phyloP scores from a whole-genome alignment of 305 asterid species.

The Fraxinus nigra region DNA sequence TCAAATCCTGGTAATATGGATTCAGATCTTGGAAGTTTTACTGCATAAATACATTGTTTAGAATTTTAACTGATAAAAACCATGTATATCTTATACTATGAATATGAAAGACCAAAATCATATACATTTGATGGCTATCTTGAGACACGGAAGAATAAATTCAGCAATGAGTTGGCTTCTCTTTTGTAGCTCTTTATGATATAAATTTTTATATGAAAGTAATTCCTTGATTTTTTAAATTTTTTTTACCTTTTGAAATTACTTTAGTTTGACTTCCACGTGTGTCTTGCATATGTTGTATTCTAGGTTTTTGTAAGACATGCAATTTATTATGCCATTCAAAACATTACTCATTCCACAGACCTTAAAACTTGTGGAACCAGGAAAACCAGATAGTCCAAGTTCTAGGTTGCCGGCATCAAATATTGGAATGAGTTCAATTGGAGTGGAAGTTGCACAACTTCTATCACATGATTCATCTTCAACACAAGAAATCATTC shows the following conservation, averaged over 20 bases:
- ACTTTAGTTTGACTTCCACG: neutral
- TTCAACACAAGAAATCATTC: constrained; percentile 52
- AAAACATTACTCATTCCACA: constrained; percentile 9
- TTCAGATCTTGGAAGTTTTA: neutral
- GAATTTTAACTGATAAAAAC: neutral
- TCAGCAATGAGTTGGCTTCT: neutral
- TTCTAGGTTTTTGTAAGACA: neutral
- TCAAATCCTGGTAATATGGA: neutral
- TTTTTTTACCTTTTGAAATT: neutral
- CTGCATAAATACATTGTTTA: neutral
- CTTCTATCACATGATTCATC: constrained; percentile 55
- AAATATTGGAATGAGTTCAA: constrained; percentile 74
- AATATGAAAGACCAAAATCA: neutral
- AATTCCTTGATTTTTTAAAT: neutral
- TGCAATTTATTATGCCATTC: neutral
- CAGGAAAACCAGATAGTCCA: constrained; percentile 44
- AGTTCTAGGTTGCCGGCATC: constrained; percentile 37
- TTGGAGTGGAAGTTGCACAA: constrained; percentile 66
- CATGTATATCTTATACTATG: neutral
- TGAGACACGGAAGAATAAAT: neutral
- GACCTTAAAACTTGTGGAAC: constrained; percentile 20
- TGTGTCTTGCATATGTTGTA: neutral
- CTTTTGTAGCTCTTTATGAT: neutral
- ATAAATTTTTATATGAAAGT: neutral
- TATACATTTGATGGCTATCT: neutral